These are phyloP conservation scores for Helichrysum umbraculigerum DNA, from an alignment of 129 eudicot species.

Conservation along the genomic window DNA sequence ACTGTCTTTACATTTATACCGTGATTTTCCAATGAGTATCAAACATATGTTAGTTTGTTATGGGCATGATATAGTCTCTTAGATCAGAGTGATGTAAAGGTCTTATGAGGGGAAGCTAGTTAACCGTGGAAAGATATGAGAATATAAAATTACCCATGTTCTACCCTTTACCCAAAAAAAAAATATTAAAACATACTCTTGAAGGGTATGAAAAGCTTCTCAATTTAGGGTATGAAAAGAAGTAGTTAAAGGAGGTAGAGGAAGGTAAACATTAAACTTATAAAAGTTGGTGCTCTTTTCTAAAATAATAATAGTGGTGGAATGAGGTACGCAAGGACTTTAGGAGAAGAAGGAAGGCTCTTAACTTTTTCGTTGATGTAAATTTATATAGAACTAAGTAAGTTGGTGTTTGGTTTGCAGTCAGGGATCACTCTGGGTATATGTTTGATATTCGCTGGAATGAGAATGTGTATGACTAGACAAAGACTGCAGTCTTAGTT, in stretches of 20 bases:
- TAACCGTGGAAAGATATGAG: background rate
- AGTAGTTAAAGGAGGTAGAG: background rate
- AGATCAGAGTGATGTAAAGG: background rate
- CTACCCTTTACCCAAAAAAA: background rate
- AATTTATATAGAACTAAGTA: too few relatives aligned
- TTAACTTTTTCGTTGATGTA: too few relatives aligned
- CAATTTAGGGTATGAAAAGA: background rate
- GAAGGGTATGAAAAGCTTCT: background rate
- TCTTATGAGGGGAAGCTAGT: conserved; percentile 1
- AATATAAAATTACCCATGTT: background rate
- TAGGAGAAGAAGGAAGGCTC: background rate
- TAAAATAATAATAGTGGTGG: too few relatives aligned
- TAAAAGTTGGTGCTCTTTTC: too few relatives aligned
- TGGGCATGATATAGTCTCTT: background rate
- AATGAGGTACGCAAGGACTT: background rate
- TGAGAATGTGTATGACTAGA: background rate
- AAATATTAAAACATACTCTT: background rate
- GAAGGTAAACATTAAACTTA: background rate
- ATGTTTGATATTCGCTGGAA: background rate
- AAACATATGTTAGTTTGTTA: background rate
- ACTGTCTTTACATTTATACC: background rate
- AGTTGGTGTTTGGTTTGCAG: background rate
- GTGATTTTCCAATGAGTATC: background rate
- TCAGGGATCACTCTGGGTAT: background rate
- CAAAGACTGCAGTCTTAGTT: background rate